These are phyloP conservation scores for Leishmania guyanensis DNA, from an alignment of 208 protist genomes.

Conservation along the genomic window DNA sequence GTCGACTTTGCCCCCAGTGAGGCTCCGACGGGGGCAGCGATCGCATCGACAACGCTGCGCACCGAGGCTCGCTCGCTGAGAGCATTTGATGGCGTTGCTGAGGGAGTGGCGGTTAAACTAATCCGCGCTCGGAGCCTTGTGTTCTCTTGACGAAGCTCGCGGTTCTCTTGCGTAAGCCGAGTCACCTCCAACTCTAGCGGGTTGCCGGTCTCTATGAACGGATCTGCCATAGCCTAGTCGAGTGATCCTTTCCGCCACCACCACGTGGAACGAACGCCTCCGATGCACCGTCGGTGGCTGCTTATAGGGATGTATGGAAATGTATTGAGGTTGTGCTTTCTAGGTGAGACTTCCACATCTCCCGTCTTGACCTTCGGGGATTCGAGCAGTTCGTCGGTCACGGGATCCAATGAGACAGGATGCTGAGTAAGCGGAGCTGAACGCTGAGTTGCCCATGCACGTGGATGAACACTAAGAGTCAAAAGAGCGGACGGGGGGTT, in stretches of 20 bases:
- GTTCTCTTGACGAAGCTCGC: slow-evolving; percentile 57
- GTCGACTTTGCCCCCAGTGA: slow-evolving; percentile 1
- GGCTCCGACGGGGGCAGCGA: neutral
- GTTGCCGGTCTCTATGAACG: slow-evolving; percentile 24
- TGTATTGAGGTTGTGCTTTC: neutral
- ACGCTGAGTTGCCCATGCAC: neutral
- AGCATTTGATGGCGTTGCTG: slow-evolving; percentile 1
- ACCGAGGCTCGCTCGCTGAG: slow-evolving; percentile 8
- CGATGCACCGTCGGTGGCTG: neutral
- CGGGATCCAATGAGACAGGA: neutral
- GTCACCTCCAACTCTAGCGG: slow-evolving; percentile 41
- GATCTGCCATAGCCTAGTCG: slow-evolving; percentile 24
- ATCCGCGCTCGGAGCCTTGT: slow-evolving; percentile 43
- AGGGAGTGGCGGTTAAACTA: slow-evolving; percentile 9
- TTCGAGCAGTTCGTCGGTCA: neutral
- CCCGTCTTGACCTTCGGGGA: neutral
- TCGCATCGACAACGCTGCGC: neutral
- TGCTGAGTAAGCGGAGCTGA: neutral
- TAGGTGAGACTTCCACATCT: neutral
- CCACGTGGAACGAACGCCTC: neutral
- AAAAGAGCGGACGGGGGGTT: neutral
- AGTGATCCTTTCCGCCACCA: neutral
- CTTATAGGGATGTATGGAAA: neutral
- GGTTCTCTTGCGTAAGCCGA: slow-evolving; percentile 62
- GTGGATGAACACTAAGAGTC: neutral